Conservation (phyloP, 768 basidiomycete species). For the Phaffia australis region DNA sequence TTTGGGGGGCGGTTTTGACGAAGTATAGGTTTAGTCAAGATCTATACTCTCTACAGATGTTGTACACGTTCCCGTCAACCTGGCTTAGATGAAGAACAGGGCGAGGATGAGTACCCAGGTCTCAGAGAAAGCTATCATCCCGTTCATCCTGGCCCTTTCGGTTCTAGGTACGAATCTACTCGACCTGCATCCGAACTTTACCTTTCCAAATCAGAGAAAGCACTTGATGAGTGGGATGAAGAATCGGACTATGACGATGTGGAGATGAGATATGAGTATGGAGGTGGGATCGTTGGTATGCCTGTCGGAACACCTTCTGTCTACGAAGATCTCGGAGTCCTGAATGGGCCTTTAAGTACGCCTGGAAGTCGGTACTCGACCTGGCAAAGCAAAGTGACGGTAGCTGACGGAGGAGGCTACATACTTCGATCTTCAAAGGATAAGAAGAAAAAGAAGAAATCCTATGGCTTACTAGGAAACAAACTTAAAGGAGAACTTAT, state of each 20-base stretch:
- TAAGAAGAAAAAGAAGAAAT: not conserved
- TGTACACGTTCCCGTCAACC: too few species aligned
- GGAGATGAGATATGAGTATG: conserved; percentile 1
- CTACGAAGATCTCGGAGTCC: not conserved
- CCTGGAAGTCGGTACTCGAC: not conserved
- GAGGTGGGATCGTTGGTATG: conserved; percentile 8
- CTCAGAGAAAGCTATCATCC: conserved; percentile 12
- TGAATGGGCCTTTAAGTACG: too few species aligned
- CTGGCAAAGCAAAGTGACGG: not conserved
- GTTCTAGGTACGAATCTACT: too few species aligned
- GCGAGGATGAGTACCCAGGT: conserved; percentile 18
- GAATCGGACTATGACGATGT: conserved; percentile 12
- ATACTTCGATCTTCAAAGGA: not conserved
- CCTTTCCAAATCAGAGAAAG: not conserved
- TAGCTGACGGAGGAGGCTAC: conserved; percentile 10
- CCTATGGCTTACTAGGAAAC: not conserved
- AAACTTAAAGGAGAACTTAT: not conserved
- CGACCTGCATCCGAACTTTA: not conserved
- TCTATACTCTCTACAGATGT: too few species aligned
- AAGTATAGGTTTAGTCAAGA: too few species aligned
- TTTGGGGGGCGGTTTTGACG: not conserved
- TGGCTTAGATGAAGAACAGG: not conserved
- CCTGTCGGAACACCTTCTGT: conserved; percentile 6
- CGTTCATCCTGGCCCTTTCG: too few species aligned
- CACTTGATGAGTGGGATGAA: not conserved